A percentile compares a stretch with the other conserved stretches of the same genome.
Conservation (phyloP, 345 rosid genomes). For the Toxicodendron radicans region DNA sequence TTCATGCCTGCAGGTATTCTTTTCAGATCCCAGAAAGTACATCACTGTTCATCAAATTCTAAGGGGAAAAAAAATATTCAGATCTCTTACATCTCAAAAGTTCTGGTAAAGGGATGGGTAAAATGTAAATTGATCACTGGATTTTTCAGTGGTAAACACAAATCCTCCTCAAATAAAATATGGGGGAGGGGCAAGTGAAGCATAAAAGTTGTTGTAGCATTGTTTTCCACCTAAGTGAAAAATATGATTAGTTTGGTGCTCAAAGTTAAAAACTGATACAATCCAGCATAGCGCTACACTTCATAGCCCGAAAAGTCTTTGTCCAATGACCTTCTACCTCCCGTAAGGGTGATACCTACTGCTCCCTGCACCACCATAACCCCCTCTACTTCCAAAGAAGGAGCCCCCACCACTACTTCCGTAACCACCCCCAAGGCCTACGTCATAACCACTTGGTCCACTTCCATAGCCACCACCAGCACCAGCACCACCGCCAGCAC, state of each 20-base stretch:
- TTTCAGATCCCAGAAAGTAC: not conserved
- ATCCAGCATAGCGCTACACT: slow-evolving; percentile 13
- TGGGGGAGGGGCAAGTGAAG: not conserved
- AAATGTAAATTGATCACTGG: not conserved
- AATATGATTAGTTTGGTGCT: not conserved
- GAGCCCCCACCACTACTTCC: slow-evolving; percentile 41
- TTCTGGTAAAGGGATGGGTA: not conserved
- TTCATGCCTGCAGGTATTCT: not conserved
- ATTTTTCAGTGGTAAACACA: not conserved
- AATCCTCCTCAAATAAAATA: not conserved
- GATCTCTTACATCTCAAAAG: not conserved
- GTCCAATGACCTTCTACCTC: slow-evolving; percentile 44
- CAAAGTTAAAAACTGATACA: slow-evolving; percentile 14
- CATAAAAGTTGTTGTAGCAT: not conserved
- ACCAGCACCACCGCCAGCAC: slow-evolving; percentile 31
- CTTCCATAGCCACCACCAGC: slow-evolving; percentile 44
- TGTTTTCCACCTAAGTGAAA: not conserved
- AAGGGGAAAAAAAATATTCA: not conserved
- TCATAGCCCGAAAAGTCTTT: not conserved
- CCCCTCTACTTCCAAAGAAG: slow-evolving; percentile 47
- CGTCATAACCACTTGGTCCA: slow-evolving; percentile 31
- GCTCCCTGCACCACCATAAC: slow-evolving; percentile 61
- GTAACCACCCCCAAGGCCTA: slow-evolving; percentile 38
- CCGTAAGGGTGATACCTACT: slow-evolving; percentile 90
- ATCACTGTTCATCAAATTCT: not conserved